phyloP scores from a whole-genome alignment of 129 eudicot genomes.

The Logfia minima region DNA sequence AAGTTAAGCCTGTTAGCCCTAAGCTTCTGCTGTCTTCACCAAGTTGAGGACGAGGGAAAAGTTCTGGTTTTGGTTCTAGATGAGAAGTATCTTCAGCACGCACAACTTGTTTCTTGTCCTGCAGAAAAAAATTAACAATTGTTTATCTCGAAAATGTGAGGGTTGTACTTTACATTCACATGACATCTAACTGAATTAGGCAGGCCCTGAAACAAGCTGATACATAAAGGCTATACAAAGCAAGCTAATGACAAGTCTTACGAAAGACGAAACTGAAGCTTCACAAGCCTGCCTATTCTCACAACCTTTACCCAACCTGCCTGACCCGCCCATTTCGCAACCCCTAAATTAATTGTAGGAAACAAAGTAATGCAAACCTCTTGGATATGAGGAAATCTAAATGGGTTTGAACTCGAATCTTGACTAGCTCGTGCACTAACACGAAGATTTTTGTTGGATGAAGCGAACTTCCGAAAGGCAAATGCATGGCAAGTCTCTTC shows the following conservation, averaged over 20 bases:
- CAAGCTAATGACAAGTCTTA: neutral
- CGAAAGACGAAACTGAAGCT: neutral
- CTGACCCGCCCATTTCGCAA: neutral
- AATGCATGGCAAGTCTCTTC: constrained; percentile 94
- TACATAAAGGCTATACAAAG: neutral
- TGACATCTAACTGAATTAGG: neutral
- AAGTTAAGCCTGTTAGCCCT: constrained; percentile 53
- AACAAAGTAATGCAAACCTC: constrained; percentile 42
- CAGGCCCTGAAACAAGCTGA: neutral
- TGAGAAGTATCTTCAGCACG: constrained; percentile 25
- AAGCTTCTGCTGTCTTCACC: constrained; percentile 52
- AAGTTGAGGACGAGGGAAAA: constrained; percentile 35
- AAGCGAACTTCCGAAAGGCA: constrained; percentile 48
- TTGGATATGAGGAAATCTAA: constrained; percentile 40
- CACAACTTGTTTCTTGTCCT: constrained; percentile 37
- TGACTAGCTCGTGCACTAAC: constrained; percentile 40
- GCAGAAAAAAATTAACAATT: constrained; percentile 18
- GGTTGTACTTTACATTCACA: neutral
- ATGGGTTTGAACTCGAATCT: constrained; percentile 38
- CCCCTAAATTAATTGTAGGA: neutral
- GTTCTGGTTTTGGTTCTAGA: constrained; percentile 41
- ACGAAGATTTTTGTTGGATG: constrained; percentile 40
- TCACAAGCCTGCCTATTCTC: neutral
- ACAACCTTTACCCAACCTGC: neutral
- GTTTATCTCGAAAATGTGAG: neutral